phyloP scores from a whole-genome alignment of 2,329 filamentous ascomycete genomes.

The Diaporthe nobilis region DNA sequence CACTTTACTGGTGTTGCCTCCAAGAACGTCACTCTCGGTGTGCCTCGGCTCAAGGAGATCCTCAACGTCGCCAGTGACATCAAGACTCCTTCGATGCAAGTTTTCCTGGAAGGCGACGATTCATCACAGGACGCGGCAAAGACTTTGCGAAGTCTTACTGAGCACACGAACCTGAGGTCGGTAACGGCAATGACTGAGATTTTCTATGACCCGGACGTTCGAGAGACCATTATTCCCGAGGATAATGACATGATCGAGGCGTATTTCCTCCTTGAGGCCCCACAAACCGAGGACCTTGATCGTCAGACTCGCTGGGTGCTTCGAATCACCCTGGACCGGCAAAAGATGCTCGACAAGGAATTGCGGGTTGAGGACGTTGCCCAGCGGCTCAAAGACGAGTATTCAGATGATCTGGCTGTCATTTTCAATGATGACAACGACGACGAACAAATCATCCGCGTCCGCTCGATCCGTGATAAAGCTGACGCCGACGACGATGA shows the following conservation, averaged over 20 bases:
- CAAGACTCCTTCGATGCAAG: conserved; percentile 97
- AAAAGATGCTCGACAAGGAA: conserved; percentile 95
- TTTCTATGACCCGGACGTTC: conserved; percentile 95
- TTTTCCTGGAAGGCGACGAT: conserved; percentile 79
- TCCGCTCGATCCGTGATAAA: conserved; percentile 81
- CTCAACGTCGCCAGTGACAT: conserved; percentile 97
- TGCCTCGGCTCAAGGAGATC: conserved; percentile 99
- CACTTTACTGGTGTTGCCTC: conserved; percentile 99
- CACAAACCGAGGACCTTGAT: conserved; percentile 72
- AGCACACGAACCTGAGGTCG: conserved; percentile 93
- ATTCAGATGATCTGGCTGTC: conserved; percentile 86
- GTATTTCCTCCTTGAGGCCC: conserved; percentile 87
- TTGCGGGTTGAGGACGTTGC: conserved; percentile 94
- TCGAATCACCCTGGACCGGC: conserved; percentile 91
- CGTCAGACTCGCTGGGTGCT: conserved; percentile 95
- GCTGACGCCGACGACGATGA: conserved; percentile 76
- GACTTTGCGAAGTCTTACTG: conserved; percentile 87
- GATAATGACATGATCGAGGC: conserved; percentile 97
- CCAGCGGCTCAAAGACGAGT: conserved; percentile 88
- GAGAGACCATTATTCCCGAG: conserved; percentile 85
- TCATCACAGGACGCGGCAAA: conserved; percentile 81
- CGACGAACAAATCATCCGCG: conserved; percentile 93
- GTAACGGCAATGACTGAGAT: conserved; percentile 95
- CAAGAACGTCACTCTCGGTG: conserved; percentile 99
- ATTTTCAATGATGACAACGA: conserved; percentile 99